These are phyloP conservation scores for Alloascoidea africana DNA, from an alignment of 805 yeast species.

Conservation along the genomic window DNA sequence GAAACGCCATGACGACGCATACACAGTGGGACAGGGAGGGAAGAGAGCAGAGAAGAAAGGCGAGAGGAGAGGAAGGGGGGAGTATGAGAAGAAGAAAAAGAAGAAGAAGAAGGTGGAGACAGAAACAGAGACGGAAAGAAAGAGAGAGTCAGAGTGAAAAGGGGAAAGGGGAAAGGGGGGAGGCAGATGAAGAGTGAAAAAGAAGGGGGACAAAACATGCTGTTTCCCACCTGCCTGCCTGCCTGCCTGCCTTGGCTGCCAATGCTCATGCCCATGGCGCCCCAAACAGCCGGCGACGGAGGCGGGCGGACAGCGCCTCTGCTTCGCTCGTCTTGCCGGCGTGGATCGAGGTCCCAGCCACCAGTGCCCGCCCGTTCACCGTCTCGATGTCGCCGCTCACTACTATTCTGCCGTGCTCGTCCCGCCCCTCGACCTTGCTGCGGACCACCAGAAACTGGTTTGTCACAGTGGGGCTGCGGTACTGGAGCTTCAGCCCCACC, in stretches of 20 bases:
- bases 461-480: conserved; percentile 62
- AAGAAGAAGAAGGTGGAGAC: conserved; percentile 3
- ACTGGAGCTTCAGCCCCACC: conserved; percentile 25
- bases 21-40: too few species aligned
- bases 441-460: conserved; percentile 60
- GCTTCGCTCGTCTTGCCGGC: too few species aligned
- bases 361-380: conserved; percentile 36
- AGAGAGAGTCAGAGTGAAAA: neutral
- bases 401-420: too few species aligned
- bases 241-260: too few species aligned
- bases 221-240: too few species aligned
- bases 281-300: too few species aligned
- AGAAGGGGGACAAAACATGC: conserved; percentile 1
- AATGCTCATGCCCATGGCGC: too few species aligned
- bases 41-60: too few species aligned
- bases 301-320: too few species aligned
- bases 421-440: conserved; percentile 24
- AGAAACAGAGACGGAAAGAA: conserved; percentile 5
- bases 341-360: too few species aligned
- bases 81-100: neutral
- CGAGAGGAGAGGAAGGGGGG: too few species aligned
- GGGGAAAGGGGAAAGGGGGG: conserved; percentile 2
- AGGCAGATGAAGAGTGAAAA: conserved; percentile 1
- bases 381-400: conserved; percentile 40
- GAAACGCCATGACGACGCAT: conserved; percentile 93